phyloP scores from a whole-genome alignment of 371 early-diverging fungal species.

The Rhizopus microsporus region DNA sequence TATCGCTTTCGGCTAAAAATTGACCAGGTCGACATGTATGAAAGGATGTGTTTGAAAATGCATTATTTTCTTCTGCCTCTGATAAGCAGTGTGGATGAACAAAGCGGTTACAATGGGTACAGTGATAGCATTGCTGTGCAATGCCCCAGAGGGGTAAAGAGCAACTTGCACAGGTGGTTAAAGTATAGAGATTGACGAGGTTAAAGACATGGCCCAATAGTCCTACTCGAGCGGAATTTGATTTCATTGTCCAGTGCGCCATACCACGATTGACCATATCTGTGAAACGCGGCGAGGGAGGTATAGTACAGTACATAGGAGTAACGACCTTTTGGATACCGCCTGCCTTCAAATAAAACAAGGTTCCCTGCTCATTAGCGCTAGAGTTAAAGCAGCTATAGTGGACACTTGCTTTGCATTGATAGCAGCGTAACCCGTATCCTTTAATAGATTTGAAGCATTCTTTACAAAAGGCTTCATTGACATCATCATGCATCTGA shows the following conservation, averaged over 20 bases:
- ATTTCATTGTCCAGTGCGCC: conserved; percentile 19
- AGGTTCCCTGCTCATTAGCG: conserved; percentile 34
- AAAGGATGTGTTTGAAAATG: conserved; percentile 7
- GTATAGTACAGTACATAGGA: conserved; percentile 44
- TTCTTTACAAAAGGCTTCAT: conserved; percentile 47
- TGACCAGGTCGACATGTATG: conserved; percentile 32
- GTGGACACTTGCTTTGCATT: conserved; percentile 48
- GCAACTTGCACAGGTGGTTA: conserved; percentile 55
- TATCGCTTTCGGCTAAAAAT: conserved; percentile 34
- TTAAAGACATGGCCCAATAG: conserved; percentile 50
- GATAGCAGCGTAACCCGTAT: conserved; percentile 56
- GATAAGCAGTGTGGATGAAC: conserved; percentile 51
- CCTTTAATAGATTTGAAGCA: conserved; percentile 53
- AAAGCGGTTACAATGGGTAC: conserved; percentile 52
- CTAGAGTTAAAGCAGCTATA: conserved; percentile 35
- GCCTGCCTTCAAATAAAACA: conserved; percentile 47
- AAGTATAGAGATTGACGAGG: conserved; percentile 56
- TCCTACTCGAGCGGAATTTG: conserved; percentile 15
- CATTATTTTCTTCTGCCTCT: conserved; percentile 12
- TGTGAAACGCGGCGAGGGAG: conserved; percentile 25
- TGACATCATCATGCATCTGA: conserved; percentile 27
- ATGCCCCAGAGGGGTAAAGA: conserved; percentile 60
- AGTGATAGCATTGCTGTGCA: conserved; percentile 56
- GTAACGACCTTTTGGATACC: conserved; percentile 50
- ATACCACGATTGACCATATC: conserved; percentile 16